A percentile compares a stretch with the other conserved stretches of the same genome.
Conservation (phyloP, 129 eudicot species). For the Gnaphalium uliginosum region DNA sequence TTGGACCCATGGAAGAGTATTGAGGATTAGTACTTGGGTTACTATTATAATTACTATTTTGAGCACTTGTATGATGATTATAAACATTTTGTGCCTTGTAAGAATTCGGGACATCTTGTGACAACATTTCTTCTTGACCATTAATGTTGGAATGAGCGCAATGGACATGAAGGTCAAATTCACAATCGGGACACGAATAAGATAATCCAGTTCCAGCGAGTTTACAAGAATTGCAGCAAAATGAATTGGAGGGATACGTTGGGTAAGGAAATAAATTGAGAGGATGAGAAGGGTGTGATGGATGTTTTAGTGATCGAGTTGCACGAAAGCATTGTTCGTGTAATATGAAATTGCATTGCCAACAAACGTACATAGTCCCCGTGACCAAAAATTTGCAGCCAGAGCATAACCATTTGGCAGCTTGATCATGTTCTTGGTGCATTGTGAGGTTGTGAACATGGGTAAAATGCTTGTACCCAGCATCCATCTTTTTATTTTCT, state of each 20-base stretch:
- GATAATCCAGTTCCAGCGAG: conserved; percentile 52
- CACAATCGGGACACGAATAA: conserved; percentile 59
- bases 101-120: conserved; percentile 12
- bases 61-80: conserved; percentile 23
- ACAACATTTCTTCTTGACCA: conserved; percentile 17
- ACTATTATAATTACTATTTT: neutral
- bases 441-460: conserved; percentile 36
- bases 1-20: conserved; percentile 21
- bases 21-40: conserved; percentile 11
- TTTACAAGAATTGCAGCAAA: conserved; percentile 54
- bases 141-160: conserved; percentile 42
- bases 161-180: conserved; percentile 69
- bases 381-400: conserved; percentile 31
- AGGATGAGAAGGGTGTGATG: conserved; percentile 63
- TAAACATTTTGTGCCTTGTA: conserved; percentile 8
- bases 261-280: conserved; percentile 62
- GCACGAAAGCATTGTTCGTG: conserved; percentile 56
- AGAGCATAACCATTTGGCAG: conserved; percentile 25
- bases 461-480: conserved; percentile 41
- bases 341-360: conserved; percentile 37
- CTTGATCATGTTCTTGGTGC: conserved; percentile 27
- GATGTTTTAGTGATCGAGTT: conserved; percentile 53
- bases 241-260: conserved; percentile 64
- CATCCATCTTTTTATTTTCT: conserved; percentile 16
- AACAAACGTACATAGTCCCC: conserved; percentile 30